Evolutionary conservation across 768 basidiomycete species (phyloP).

Genomic region (Mycena sanguinolenta): DNA sequence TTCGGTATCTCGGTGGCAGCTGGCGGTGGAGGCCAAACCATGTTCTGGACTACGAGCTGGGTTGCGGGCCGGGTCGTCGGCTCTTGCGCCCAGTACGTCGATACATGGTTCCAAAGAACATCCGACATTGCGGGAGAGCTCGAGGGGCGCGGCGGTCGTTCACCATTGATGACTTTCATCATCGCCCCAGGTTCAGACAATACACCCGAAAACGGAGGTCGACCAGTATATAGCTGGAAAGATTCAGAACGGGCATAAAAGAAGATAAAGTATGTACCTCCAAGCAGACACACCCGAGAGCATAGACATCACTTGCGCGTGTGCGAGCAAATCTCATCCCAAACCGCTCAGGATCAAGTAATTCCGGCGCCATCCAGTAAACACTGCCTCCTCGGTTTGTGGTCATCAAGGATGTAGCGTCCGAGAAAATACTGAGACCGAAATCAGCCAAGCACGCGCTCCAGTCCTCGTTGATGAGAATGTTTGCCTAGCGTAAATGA

Average conservation of each 20-base stretch:
- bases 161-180: slow-evolving; percentile 13
- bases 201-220: slow-evolving; percentile 4
- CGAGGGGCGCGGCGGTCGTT: slow-evolving; percentile 4
- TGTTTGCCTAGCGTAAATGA: not conserved
- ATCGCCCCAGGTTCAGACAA: not conserved
- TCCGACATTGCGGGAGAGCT: not conserved
- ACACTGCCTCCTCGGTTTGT: not conserved
- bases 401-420: not conserved
- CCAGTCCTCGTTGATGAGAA: not conserved
- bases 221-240: slow-evolving; percentile 5
- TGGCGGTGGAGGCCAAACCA: not conserved
- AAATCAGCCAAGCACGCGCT: not conserved
- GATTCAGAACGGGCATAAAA: not conserved
- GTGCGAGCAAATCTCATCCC: slow-evolving; percentile 3
- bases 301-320: slow-evolving; percentile 27
- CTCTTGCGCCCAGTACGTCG: not conserved
- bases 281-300: slow-evolving; percentile 25
- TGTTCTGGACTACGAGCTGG: not conserved
- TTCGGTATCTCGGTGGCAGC: no score
- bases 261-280: slow-evolving; percentile 11
- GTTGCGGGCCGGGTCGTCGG: not conserved
- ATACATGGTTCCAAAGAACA: not conserved
- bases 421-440: not conserved
- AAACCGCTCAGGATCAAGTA: not conserved
- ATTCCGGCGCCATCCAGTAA: not conserved